Evolutionary conservation across 73 alveolate species (phyloP), one percentile per base, ranked within the genome.

Genomic region (Paramecium caudatum): DNA sequence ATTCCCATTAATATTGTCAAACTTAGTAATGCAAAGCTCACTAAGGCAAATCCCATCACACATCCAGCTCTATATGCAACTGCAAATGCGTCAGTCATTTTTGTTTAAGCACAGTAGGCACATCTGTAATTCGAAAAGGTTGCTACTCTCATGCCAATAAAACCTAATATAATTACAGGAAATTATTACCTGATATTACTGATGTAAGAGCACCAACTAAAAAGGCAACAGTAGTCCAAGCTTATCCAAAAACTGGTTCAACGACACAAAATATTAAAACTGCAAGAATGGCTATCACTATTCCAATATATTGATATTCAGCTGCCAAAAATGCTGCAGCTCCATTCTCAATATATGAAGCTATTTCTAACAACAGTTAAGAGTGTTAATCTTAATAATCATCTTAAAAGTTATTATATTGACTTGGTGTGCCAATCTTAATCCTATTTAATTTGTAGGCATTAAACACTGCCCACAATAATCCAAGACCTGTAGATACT

Each of bases 61-160:
- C 94, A 46, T 9, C 98, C 99, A 37, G 95, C 99, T 80, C 95
- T 93, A 94, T 90, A 94, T 19, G 98, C 98, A 23, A 91, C 96
- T 10, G 91, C 93, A 83, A 96, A 96, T 46, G 96, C 99, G 45
- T 94, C 91, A 19, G 93, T 93, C 65, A 92, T 47, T 65, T 90
- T 86, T 80, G 95, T 90, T 80, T 92, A 93, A 21, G 93, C 93
- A 43, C 93, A 74, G 27, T 85, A 86, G 47, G 97, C 95, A 43
- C 95, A 90, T 33, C 92, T 61, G 90, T 91, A 93, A 90, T 96
- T 96, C 25, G 97, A 93, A 68, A 70, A 93, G 33, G 95, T 97
- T 5, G 98, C 98, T 8, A 96, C 94, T 74, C 91, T 83, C 98
- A 96, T 96, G 19, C 99, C 99, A 32, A 94, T 93, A 81, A 82